Evolutionary conservation across 805 yeast species (phyloP), one percentile per base, ranked within the genome.

Genomic region (Zygosaccharomyces rouxii): DNA sequence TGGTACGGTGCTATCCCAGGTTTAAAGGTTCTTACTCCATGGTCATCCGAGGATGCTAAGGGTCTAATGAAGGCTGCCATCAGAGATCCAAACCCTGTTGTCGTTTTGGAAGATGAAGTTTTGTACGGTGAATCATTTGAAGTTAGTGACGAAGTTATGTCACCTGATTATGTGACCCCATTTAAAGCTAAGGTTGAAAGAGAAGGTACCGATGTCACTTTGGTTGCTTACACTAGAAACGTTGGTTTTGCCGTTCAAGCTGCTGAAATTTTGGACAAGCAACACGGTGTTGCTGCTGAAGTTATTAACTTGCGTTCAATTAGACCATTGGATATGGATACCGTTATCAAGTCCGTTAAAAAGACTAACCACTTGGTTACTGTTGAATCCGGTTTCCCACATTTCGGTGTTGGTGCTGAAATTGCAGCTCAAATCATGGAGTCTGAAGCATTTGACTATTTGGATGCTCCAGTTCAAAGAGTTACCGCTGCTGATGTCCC

Each of bases 1-100:
- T 94, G 99, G 99, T 94, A 94, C 74, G 98, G 97, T 58, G 77
- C 95, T 45, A 89, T 94, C 62, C 99, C 99, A 53, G 99, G 99
- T 70, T 79, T 94, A 70, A 94, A 94, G 78, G 99, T 94, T 37
- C 74, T 94, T 44, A 88, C 96, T 40, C 99, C 99, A 47, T 94
- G 83, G 76, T 82, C 94, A 47, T 86, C 98, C 44, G 97, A 86
- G 74, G 99, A 94, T 73, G 86, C 89, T 70, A 88, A 87, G 75
- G 99, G 99, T 67, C 78, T 94, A 70, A 72, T 90, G 64, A 94
- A 94, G 76, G 95, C 97, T 50, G 90, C 99, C 43, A 84, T 92
- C 65, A 86, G 98, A 74, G 99, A 94, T 72, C 99, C 99, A 61
- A 94, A 94, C 76, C 98, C 98, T 41, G 96, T 89, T 49, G 85